Evolutionary conservation across 2,329 filamentous ascomycete species (phyloP), one percentile per base, ranked within the genome.

Genomic region (Aurifilum marmelostoma): DNA sequence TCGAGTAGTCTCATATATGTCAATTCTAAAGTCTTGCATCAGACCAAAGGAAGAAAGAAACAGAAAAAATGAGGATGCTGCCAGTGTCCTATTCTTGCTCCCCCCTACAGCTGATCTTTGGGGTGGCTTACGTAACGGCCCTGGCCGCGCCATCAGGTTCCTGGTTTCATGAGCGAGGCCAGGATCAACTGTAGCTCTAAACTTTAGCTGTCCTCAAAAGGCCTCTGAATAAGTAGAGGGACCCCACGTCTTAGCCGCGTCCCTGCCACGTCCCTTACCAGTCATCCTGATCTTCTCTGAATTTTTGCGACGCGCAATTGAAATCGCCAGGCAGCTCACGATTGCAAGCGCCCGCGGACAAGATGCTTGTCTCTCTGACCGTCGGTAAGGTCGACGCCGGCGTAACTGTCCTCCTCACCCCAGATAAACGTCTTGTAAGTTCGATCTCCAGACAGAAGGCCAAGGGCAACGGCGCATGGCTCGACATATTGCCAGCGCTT

Each of bases 321-420:
- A 16, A n/a, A 50, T 32, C 39, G 24, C 18, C 16, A 39, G 29
- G n/a, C n/a, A 65, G 6, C n/a, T 12, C 32, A 16, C n/a, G 60
- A 47, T 12, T 16, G 39, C 14, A 47, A 18, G 27, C 27, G 24
- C 67, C 67, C 59, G 50, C 63, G 67, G 67, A 67, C 75, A 86
- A 79, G 64, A 98, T 99, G 96, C 87, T 98, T 77, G 93, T 99
- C 82, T 98, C 96, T 74, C 87, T 99, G 79, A 98, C 95, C 64
- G 96, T 99, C 81, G 96, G 96, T 85, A 99, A 99, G 85, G 96
- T 99, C 82, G 96, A 99, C 82, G 96, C 96, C 76, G 96, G 96
- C 82, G 95, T 99, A 78, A 97, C 96, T 63, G 96, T 99, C 72
- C 90, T 99, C 67, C 84, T 99, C 77, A 99, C 96, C 62, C 92